These are phyloP conservation scores for Xanthoparmelia taractica DNA, from an alignment of 495 filamentous ascomycete species.

Conservation along the genomic window DNA sequence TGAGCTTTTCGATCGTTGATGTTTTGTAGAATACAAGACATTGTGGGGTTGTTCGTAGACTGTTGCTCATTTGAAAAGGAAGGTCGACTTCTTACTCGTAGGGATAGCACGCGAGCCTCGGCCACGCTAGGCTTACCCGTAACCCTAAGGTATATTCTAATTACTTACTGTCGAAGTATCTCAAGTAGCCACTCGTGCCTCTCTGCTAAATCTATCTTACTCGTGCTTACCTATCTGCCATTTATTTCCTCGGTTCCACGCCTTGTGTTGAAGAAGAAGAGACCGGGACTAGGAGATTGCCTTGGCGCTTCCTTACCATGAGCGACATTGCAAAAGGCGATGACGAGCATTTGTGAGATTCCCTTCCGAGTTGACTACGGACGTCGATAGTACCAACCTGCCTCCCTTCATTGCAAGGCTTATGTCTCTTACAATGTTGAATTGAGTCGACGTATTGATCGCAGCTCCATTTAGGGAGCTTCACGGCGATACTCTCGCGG, in stretches of 20 bases:
- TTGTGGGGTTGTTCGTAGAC: background rate
- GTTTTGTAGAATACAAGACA: background rate
- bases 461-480: slow-evolving; percentile 39
- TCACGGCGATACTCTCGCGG: slow-evolving; percentile 51
- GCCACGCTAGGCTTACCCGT: slow-evolving; percentile 2
- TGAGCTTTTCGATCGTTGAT: background rate
- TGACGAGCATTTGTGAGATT: slow-evolving; percentile 16
- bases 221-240: too few relatives aligned
- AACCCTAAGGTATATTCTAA: slow-evolving; percentile 3
- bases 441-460: background rate
- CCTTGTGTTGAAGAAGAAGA: too few relatives aligned
- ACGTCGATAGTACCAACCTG: background rate
- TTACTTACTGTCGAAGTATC: too few relatives aligned
- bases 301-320: background rate
- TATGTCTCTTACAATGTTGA: background rate
- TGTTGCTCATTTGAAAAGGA: background rate
- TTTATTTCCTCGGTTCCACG: too few relatives aligned
- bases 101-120: background rate
- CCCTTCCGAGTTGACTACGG: background rate
- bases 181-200: too few relatives aligned
- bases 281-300: background rate
- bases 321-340: background rate
- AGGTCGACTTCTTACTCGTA: background rate
- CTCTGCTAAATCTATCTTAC: too few relatives aligned
- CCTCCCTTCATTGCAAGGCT: background rate